Conservation (phyloP, 345 rosid genomes). For the Tarenaya hassleriana region DNA sequence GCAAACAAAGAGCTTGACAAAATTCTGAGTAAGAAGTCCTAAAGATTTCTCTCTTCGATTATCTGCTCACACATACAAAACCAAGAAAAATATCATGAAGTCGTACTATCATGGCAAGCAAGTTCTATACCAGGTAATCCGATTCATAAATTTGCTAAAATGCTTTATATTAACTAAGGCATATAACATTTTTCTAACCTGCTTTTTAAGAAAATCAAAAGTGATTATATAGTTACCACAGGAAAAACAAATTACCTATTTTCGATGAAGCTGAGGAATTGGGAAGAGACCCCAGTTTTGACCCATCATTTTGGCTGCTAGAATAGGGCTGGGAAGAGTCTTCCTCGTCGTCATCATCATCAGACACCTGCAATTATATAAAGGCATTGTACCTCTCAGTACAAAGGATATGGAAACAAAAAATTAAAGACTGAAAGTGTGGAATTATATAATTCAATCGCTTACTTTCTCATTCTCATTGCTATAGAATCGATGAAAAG, state of each 20-base stretch:
- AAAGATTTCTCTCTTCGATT: constrained; percentile 79
- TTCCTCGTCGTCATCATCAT: too few species aligned
- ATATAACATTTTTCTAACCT: constrained; percentile 3
- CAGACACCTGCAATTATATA: constrained; percentile 33
- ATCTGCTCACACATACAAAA: constrained; percentile 36
- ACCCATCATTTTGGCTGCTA: too few species aligned
- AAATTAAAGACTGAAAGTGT: neutral
- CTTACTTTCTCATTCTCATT: constrained; percentile 50
- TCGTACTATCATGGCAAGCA: neutral
- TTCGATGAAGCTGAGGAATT: constrained; percentile 17
- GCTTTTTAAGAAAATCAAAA: constrained; percentile 4
- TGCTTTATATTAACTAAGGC: neutral
- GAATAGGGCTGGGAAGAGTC: too few species aligned
- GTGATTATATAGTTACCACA: too few species aligned
- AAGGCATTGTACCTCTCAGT: neutral
- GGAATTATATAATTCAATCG: constrained; percentile 1
- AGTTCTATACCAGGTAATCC: neutral
- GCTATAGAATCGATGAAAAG: constrained; percentile 33
- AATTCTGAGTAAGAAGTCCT: constrained; percentile 82
- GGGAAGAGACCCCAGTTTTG: too few species aligned
- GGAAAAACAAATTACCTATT: constrained; percentile 12
- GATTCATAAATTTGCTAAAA: neutral
- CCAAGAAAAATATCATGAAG: constrained; percentile 4
- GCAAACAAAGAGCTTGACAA: constrained; percentile 79
- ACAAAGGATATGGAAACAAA: neutral